These are phyloP conservation scores for Leccinum aurantiacum DNA, from an alignment of 768 basidiomycete species.

Conservation along the genomic window DNA sequence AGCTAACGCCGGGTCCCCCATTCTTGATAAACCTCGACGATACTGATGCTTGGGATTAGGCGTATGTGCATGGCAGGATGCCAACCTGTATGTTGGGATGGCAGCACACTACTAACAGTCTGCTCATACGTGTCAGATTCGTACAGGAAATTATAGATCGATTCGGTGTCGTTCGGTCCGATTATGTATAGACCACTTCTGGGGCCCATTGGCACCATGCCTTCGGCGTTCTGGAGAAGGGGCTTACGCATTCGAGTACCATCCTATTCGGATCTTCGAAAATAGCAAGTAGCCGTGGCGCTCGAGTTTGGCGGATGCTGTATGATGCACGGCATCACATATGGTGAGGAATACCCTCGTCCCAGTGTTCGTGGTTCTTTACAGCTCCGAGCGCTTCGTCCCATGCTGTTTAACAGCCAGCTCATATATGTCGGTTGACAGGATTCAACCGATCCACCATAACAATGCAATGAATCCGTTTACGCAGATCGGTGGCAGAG, in stretches of 20 bases:
- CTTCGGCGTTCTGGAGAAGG: background rate
- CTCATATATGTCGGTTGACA: background rate
- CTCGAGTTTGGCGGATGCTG: background rate
- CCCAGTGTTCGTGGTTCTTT: constrained; percentile 2
- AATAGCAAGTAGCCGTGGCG: background rate
- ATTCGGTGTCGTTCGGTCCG: background rate
- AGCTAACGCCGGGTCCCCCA: background rate
- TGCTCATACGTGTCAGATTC: background rate
- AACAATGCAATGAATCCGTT: background rate
- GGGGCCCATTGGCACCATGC: background rate
- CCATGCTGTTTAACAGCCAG: constrained; percentile 4
- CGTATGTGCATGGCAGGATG: constrained; percentile 11
- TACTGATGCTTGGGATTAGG: constrained; percentile 13
- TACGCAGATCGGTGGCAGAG: constrained; percentile 16
- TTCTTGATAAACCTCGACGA: constrained; percentile 8
- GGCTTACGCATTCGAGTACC: background rate
- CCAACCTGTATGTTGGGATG: constrained; percentile 1
- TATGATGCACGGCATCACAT: background rate
- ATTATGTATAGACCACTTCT: constrained; percentile 6
- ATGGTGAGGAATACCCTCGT: constrained; percentile 3
- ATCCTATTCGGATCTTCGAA: background rate
- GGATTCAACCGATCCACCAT: background rate
- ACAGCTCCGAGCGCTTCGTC: background rate
- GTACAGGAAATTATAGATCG: constrained; percentile 14
- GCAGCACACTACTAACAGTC: background rate